phyloP scores from a whole-genome alignment of 148 eudicot genomes.

The Rhododendron griersonianum region DNA sequence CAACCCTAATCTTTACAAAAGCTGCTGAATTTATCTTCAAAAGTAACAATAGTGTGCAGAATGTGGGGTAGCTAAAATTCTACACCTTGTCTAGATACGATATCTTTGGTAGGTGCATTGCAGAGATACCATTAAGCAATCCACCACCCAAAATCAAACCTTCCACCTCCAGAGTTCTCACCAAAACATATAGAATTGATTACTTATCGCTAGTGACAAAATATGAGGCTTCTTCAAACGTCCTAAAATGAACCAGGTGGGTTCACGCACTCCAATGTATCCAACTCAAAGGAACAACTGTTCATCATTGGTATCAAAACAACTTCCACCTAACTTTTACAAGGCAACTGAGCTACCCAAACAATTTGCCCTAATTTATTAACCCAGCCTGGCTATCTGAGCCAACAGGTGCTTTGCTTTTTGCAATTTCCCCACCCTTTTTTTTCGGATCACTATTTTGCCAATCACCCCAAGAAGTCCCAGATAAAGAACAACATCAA shows the following conservation, averaged over 20 bases:
- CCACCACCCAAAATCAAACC: background rate
- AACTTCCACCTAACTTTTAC: background rate
- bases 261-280: background rate
- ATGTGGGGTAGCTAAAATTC: background rate
- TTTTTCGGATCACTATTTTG: background rate
- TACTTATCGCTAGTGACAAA: background rate
- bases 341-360: constrained; percentile 1
- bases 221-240: background rate
- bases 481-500: background rate
- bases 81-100: background rate
- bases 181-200: background rate
- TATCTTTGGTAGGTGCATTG: background rate
- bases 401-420: background rate
- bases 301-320: background rate
- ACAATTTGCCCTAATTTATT: background rate
- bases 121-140: background rate
- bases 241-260: background rate
- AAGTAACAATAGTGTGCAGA: background rate
- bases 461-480: background rate
- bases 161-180: background rate
- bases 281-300: background rate
- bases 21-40: constrained; percentile 6
- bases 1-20: background rate
- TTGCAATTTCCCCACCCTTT: background rate
- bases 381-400: background rate